Percentiles rank a stretch among this genome's conserved stretches.
Evolutionary conservation across 352 stramenopile genomes (phyloP).

Genomic region (Globisporangium takayamanum): DNA sequence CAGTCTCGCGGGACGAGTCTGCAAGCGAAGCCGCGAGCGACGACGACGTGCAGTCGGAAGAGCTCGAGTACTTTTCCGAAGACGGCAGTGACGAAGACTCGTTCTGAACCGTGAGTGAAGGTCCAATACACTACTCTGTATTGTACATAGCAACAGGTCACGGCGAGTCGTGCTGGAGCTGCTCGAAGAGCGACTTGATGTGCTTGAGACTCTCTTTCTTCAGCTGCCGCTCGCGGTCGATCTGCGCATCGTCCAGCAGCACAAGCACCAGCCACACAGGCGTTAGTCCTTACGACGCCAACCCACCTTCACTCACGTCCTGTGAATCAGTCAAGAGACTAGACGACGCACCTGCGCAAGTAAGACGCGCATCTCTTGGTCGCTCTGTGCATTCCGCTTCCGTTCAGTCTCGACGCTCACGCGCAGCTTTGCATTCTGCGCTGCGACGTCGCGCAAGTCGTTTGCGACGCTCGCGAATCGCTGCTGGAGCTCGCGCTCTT

Average conservation of each 20-base stretch:
- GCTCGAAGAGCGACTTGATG: constrained; percentile 73
- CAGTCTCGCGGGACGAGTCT: constrained; percentile 34
- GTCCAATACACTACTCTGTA: background rate
- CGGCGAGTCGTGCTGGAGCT: constrained; percentile 48
- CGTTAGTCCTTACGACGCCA: background rate
- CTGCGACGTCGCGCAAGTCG: constrained; percentile 38
- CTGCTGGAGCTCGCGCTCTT: constrained; percentile 28
- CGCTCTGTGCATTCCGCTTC: constrained; percentile 37
- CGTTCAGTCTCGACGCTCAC: constrained; percentile 35
- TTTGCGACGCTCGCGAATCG: constrained; percentile 32
- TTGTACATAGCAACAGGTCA: constrained; percentile 10
- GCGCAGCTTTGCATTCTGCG: constrained; percentile 46
- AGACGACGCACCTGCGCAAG: constrained; percentile 35
- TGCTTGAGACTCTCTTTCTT: constrained; percentile 68
- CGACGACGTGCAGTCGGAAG: constrained; percentile 65
- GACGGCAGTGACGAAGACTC: constrained; percentile 76
- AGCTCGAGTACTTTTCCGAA: constrained; percentile 82
- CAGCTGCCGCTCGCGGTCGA: constrained; percentile 58
- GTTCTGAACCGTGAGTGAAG: constrained; percentile 34
- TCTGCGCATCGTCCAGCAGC: constrained; percentile 17
- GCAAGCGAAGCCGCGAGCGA: constrained; percentile 46
- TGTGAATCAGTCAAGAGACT: background rate
- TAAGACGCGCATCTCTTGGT: constrained; percentile 61
- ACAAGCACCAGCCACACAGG: background rate
- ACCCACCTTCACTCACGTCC: background rate